Percentiles rank a stretch among this genome's conserved stretches.
phyloP scores from a whole-genome alignment of 2,329 filamentous ascomycete genomes.

The Sporothrix brunneoviolacea region DNA sequence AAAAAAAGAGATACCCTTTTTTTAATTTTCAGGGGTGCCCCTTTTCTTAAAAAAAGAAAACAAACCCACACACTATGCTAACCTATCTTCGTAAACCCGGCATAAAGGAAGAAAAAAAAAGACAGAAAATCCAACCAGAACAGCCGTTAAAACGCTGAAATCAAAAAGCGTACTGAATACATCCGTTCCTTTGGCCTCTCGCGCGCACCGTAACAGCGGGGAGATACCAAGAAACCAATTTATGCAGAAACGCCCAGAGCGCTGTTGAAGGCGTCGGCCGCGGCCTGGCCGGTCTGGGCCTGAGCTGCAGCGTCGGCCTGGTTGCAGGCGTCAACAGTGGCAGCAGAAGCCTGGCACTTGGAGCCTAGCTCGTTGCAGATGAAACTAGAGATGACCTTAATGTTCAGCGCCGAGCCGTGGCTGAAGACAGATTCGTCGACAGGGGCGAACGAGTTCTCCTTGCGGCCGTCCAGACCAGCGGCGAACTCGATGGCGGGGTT shows the following conservation, averaged over 20 bases:
- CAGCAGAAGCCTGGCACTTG: constrained; percentile 29
- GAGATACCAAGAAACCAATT: too few species aligned
- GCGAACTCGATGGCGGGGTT: constrained; percentile 45
- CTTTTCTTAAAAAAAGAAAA: too few species aligned
- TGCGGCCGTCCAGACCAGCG: constrained; percentile 39
- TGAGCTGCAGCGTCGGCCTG: constrained; percentile 27
- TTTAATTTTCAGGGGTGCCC: too few species aligned
- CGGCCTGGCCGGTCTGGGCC: constrained; percentile 28
- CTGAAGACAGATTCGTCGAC: constrained; percentile 38
- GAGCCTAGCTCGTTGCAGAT: constrained; percentile 30
- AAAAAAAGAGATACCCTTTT: too few species aligned
- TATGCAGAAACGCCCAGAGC: constrained; percentile 29
- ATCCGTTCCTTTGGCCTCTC: not conserved
- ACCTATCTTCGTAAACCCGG: too few species aligned
- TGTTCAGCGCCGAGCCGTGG: constrained; percentile 42
- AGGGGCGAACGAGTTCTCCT: constrained; percentile 35
- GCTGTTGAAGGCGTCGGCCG: constrained; percentile 33
- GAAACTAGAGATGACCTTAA: constrained; percentile 31
- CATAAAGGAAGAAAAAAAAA: not conserved
- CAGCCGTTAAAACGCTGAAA: not conserved
- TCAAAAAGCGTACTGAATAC: not conserved
- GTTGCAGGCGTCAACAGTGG: constrained; percentile 28
- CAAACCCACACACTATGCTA: too few species aligned
- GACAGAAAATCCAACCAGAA: too few species aligned
- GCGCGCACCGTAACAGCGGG: too few species aligned